Evolutionary conservation across 495 filamentous ascomycete genomes (phyloP), one percentile per base, ranked within the genome.

Genomic region (Podospora australis): DNA sequence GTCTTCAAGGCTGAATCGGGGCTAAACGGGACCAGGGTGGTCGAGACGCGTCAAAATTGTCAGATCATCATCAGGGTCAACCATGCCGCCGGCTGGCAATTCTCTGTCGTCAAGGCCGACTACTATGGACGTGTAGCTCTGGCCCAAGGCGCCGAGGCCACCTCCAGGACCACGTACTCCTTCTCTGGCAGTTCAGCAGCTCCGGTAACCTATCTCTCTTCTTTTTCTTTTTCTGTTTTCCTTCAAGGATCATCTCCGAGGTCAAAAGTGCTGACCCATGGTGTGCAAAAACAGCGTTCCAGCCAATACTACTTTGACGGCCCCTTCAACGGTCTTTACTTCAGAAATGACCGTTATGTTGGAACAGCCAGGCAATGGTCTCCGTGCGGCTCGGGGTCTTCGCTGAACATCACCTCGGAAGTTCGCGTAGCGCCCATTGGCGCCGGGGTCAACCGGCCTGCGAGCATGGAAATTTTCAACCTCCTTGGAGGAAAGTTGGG

Each of bases 261-360:
- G 26, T 2, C 3, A 19, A 14, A 32, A 3, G n/a, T 39, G 36
- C 50, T 53, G 38, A 53, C 30, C 13, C 10, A 32, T 7, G 17
- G 34, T 30, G 7, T 30, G 34, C 19, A 3, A 17, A 29, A 1
- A 22, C 38, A 53, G 50, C 9, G 20, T 2, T 23, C 21, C 44
- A 48, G 20, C 9, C 45, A 44, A 39, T 53, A 44, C 39, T 53
- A 53, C 50, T 53, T 53, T 17, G 44, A 43, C 39, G 50, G 50
- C 28, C 50, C 50, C 28, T 48, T 48, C 28, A 23, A 44, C 45
- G 50, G 50, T 14, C 4, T 44, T 14, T 53, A 53, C 45, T 53
- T 43, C 50, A 19, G 50, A 36, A 53, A 53, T 39, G 50, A 53
- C 38, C 45, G 50, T 16, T 53, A 21, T 19, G 23, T 14, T 14